These are phyloP conservation scores for Cyathus striatus DNA, from an alignment of 768 basidiomycete genomes.

Conservation along the genomic window DNA sequence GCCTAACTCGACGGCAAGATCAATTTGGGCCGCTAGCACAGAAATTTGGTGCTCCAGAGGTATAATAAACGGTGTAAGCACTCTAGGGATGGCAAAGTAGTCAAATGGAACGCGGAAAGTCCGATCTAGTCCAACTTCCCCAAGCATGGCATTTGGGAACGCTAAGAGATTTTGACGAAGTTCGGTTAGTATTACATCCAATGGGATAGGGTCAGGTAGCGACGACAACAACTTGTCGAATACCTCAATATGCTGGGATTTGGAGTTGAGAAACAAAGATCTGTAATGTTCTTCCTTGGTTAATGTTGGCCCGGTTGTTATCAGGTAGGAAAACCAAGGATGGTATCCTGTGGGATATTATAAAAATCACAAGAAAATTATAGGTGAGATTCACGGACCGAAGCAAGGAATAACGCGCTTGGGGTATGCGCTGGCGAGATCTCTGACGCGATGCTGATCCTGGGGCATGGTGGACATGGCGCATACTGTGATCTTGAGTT, in stretches of 20 bases:
- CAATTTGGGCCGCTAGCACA: constrained; percentile 80
- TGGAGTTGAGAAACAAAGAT: constrained; percentile 50
- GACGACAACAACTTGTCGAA: constrained; percentile 55
- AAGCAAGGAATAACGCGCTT: constrained; percentile 82
- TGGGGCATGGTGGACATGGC: constrained; percentile 70
- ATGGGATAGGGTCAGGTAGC: constrained; percentile 69
- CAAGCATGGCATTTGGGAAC: constrained; percentile 76
- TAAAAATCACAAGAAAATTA: constrained; percentile 7
- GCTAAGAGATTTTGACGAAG: constrained; percentile 54
- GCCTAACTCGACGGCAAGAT: constrained; percentile 73
- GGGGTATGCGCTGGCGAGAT: constrained; percentile 56
- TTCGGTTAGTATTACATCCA: constrained; percentile 52
- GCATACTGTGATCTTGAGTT: constrained; percentile 63
- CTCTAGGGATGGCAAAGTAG: constrained; percentile 40
- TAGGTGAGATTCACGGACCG: constrained; percentile 48
- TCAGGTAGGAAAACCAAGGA: constrained; percentile 88
- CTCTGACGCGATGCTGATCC: constrained; percentile 70
- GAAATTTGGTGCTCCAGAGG: constrained; percentile 77
- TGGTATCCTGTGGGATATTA: constrained; percentile 62
- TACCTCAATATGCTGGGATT: constrained; percentile 24
- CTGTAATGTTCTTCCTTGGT: constrained; percentile 76
- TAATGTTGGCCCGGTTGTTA: constrained; percentile 39
- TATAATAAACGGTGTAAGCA: constrained; percentile 72
- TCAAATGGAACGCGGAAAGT: constrained; percentile 67
- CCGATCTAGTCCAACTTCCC: constrained; percentile 91